Evolutionary conservation across 495 filamentous ascomycete species (phyloP).

Genomic region (Talaromyces stipitatus): DNA sequence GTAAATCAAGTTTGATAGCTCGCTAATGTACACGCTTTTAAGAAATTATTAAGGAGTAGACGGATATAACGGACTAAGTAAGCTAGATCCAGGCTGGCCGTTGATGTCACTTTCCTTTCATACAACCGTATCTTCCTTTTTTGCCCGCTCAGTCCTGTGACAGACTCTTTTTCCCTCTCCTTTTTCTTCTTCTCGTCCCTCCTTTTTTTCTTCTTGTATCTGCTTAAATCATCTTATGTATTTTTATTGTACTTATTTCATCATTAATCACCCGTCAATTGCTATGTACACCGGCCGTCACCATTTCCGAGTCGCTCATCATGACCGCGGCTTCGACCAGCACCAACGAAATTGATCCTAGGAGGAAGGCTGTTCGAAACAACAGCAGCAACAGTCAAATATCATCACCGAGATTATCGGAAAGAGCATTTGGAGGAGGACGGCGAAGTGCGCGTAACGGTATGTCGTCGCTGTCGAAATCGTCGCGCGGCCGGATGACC

Average conservation of each 20-base stretch:
- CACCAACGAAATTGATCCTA: conserved; percentile 12
- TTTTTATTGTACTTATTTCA: conserved; percentile 12
- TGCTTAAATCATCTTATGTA: background rate
- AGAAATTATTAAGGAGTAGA: no score
- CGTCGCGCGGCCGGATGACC: background rate
- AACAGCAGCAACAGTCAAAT: conserved; percentile 7
- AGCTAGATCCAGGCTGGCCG: background rate
- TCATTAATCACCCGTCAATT: background rate
- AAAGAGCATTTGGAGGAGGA: background rate
- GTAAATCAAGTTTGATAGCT: no score
- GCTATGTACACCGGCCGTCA: background rate
- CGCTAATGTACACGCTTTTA: no score
- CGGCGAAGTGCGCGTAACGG: background rate
- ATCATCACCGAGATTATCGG: conserved; percentile 16
- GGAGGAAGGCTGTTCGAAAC: conserved; percentile 5
- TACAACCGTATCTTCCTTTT: conserved; percentile 13
- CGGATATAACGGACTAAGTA: background rate
- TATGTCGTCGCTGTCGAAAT: background rate
- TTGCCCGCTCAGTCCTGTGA: no score
- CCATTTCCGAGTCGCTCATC: conserved; percentile 9
- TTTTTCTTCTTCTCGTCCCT: background rate
- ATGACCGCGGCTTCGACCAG: conserved; percentile 24
- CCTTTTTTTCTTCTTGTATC: background rate
- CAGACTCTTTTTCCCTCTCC: background rate
- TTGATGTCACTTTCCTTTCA: conserved; percentile 22